These are phyloP conservation scores for Botrytis medusae DNA, from an alignment of 2,329 filamentous ascomycete species.

Conservation along the genomic window DNA sequence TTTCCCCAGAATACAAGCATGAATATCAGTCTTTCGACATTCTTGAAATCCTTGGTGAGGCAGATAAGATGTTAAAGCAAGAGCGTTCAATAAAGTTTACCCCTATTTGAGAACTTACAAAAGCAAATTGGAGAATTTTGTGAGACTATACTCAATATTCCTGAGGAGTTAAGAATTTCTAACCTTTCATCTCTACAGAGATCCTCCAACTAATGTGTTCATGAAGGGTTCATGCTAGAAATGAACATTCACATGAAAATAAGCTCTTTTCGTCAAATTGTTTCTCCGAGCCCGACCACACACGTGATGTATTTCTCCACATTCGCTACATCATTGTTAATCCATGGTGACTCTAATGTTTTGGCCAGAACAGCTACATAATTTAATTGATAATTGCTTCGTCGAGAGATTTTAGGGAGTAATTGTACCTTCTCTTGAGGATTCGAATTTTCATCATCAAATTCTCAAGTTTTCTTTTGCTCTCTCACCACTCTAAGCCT, in stretches of 20 bases:
- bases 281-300: neutral
- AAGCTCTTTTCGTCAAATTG: neutral
- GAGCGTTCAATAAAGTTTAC: neutral
- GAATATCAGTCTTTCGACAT: neutral
- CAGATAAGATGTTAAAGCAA: neutral
- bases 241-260: slow-evolving; percentile 5
- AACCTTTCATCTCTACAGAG: neutral
- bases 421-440: neutral
- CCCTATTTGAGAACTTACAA: neutral
- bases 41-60: neutral
- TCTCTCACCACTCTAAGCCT: neutral
- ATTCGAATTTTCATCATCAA: neutral
- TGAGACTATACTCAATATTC: no score
- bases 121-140: neutral
- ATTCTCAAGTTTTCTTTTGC: neutral
- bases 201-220: neutral
- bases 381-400: neutral
- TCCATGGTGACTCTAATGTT: neutral
- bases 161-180: no score
- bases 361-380: neutral
- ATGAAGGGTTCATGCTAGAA: neutral
- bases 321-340: slow-evolving; percentile 15
- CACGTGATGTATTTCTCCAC: slow-evolving; percentile 1
- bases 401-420: neutral
- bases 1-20: neutral